Evolutionary conservation across 805 yeast genomes (phyloP).

Genomic region (Groenewaldozyma tartarivorans): DNA sequence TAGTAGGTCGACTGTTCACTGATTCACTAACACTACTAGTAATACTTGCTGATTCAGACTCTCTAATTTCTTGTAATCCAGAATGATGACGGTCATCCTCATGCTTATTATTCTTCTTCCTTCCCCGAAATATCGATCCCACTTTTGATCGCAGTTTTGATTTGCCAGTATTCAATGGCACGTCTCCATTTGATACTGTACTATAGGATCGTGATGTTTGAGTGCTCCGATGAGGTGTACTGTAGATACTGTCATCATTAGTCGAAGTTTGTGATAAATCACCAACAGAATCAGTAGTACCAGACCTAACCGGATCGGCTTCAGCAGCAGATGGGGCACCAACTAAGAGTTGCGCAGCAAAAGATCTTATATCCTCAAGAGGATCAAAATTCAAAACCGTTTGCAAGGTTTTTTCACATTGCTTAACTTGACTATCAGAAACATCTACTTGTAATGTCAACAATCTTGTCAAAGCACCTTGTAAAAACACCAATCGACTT

Average conservation of each 20-base stretch:
- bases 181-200: conserved; percentile 3
- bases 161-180: conserved; percentile 7
- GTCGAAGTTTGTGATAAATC: neutral
- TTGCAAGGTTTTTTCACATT: conserved; percentile 57
- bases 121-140: conserved; percentile 28
- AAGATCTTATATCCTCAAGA: conserved; percentile 47
- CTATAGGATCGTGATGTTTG: neutral
- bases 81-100: conserved; percentile 1
- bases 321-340: conserved; percentile 10
- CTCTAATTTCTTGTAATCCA: neutral
- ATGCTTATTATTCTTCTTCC: conserved; percentile 17
- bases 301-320: no score
- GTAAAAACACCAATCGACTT: conserved; percentile 49
- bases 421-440: conserved; percentile 34
- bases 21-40: neutral
- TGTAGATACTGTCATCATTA: neutral
- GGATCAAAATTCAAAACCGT: conserved; percentile 58
- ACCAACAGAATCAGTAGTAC: neutral
- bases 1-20: conserved; percentile 1
- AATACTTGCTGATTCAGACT: neutral
- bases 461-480: conserved; percentile 57
- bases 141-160: conserved; percentile 25
- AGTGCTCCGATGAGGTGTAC: conserved; percentile 1
- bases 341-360: conserved; percentile 32
- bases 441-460: conserved; percentile 52